Conservation (phyloP, 352 stramenopile species). For the Globisporangium megalacanthum region DNA sequence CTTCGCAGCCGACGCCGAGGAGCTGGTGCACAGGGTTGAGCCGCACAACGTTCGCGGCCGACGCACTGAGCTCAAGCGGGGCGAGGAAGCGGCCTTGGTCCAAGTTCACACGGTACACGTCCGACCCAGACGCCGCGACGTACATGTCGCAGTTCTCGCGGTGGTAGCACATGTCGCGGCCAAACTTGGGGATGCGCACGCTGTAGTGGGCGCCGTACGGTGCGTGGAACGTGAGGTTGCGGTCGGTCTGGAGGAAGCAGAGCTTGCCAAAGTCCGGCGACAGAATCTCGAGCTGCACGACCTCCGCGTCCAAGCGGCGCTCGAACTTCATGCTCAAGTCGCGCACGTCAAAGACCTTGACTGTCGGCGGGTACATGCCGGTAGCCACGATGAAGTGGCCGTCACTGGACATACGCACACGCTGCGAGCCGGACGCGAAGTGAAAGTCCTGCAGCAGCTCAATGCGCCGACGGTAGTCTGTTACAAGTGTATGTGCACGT, state of each 20-base stretch:
- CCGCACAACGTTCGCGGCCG: constrained; percentile 85
- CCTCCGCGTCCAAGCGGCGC: constrained; percentile 94
- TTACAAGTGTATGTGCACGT: not conserved
- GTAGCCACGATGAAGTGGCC: constrained; percentile 95
- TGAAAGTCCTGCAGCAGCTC: constrained; percentile 99
- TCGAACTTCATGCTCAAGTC: constrained; percentile 99
- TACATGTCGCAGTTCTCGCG: constrained; percentile 95
- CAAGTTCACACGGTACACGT: constrained; percentile 98
- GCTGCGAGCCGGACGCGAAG: constrained; percentile 93
- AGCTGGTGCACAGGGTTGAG: constrained; percentile 90
- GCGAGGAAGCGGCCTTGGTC: constrained; percentile 96
- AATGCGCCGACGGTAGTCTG: constrained; percentile 90
- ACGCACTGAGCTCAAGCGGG: constrained; percentile 61
- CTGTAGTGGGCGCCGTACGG: constrained; percentile 96
- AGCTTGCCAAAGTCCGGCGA: constrained; percentile 98
- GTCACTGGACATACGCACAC: constrained; percentile 92
- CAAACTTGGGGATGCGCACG: constrained; percentile 96
- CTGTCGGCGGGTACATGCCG: constrained; percentile 95
- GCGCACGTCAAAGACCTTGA: constrained; percentile 94
- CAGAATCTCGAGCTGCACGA: constrained; percentile 95
- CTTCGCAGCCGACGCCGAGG: constrained; percentile 88
- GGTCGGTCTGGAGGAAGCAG: constrained; percentile 94
- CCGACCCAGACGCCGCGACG: constrained; percentile 76
- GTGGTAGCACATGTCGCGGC: constrained; percentile 97
- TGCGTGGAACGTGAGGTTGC: constrained; percentile 97